Evolutionary conservation across 371 early-diverging fungal genomes (phyloP), one percentile per base, ranked within the genome.

Genomic region (Dichotomocladium elegans): DNA sequence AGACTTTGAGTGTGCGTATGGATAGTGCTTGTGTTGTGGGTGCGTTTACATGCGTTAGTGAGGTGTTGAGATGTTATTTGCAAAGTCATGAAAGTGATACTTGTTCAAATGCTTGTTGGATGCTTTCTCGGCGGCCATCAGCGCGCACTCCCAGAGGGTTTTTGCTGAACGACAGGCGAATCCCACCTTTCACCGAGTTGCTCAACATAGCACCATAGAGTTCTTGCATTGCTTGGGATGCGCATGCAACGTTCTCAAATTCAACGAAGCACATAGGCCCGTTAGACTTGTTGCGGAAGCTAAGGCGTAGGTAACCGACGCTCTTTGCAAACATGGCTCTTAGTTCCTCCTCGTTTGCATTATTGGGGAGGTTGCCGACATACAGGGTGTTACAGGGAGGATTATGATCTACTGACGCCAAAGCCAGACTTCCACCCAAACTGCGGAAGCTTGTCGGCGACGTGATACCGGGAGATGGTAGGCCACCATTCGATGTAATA

Each of bases 361-460:
- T 85, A 51, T 76, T 70, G 4, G 95, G 93, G 25, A 96, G 69
- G 62, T 95, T 95, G 35, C 95, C 95, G n/a, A 96, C 94, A 64
- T 95, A 95, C n/a, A 94, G 75, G 3, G 95, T 95, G 64, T 95
- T 96, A 75, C 97, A 95, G 2, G 95, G 95, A n/a, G 95, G 94
- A 64, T 96, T 90, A 67, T 94, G 95, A 59, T 87, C 87, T 7
- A 71, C 56, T 17, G 47, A 47, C 17, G 9, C 35, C 17, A 9
- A n/a, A n/a, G 15, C 37, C 21, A 37, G 17, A n/a, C 8, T 21
- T 37, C 17, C 37, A 11, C 62, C 56, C 1, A 56, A 21, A 17
- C 42, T 59, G 8, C 54, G 48, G n/a, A 44, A 53, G 15, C 25
- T 17, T 4, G 51, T 51, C 2, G 60, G 60, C 4, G 51, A 55